Conservation (phyloP, 2,329 filamentous ascomycete genomes). For the Zarea fungicola region DNA sequence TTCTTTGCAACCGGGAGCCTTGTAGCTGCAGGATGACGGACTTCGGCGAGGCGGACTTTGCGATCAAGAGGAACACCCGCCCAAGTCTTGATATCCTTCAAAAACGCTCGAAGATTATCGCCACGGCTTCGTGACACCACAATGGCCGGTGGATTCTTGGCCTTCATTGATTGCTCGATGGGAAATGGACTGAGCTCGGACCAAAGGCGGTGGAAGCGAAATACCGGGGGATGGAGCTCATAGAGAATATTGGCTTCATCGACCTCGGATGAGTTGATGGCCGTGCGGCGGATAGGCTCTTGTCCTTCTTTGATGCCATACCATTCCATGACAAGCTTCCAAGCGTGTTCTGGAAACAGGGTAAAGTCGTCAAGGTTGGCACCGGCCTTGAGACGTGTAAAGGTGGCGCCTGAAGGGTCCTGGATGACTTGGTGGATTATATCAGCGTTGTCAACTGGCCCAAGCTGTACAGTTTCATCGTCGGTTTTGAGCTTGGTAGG, state of each 20-base stretch:
- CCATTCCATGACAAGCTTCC: conserved; percentile 75
- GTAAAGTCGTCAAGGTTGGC: conserved; percentile 67
- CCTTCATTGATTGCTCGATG: conserved; percentile 54
- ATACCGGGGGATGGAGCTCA: conserved; percentile 79
- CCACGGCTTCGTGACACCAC: conserved; percentile 67
- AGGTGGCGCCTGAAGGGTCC: conserved; percentile 48
- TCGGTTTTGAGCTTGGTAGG: conserved; percentile 55
- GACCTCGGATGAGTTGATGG: conserved; percentile 67
- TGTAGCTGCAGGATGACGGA: conserved; percentile 35
- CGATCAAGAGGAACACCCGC: conserved; percentile 62
- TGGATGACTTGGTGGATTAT: conserved; percentile 60
- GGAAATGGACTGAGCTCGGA: conserved; percentile 52
- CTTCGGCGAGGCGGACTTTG: conserved; percentile 73
- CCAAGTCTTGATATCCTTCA: conserved; percentile 66
- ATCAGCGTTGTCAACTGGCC: conserved; percentile 82
- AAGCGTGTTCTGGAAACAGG: conserved; percentile 72
- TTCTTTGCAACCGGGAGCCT: conserved; percentile 30
- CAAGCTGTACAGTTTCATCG: conserved; percentile 56
- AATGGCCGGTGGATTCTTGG: conserved; percentile 55
- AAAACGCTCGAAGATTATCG: conserved; percentile 66
- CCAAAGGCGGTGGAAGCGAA: conserved; percentile 77
- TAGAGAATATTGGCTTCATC: conserved; percentile 65
- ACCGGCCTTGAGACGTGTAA: conserved; percentile 69
- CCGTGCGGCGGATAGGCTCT: conserved; percentile 66
- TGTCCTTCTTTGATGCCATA: conserved; percentile 71